Percentiles rank a stretch among this genome's conserved stretches.
phyloP scores from a whole-genome alignment of 2,329 filamentous ascomycete species.

The Capronia americana region DNA sequence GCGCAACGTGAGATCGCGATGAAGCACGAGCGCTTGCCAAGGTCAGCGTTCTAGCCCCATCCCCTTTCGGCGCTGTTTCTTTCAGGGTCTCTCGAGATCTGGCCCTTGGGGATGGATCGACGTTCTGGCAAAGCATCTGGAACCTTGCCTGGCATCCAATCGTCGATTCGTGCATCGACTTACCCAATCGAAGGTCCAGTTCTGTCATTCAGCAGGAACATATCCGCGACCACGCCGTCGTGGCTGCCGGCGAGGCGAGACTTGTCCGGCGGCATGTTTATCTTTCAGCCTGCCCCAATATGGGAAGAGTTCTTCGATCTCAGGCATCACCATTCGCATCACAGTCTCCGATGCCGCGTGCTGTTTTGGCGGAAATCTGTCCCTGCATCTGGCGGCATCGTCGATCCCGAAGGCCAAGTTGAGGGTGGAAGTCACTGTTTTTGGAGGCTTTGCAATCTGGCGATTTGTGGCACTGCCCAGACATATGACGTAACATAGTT shows the following conservation, averaged over 20 bases:
- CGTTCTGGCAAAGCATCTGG: not conserved
- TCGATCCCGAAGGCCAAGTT: not conserved
- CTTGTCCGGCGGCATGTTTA: not conserved
- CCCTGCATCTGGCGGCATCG: not conserved
- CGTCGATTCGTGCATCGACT: not conserved
- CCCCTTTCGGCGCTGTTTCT: not conserved
- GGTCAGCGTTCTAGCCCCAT: slow-evolving; percentile 13
- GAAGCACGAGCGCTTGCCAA: slow-evolving; percentile 15
- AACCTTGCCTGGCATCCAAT: not conserved
- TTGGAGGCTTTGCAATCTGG: not conserved
- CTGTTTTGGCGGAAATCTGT: not conserved
- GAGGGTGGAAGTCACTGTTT: not conserved
- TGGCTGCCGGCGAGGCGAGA: not conserved
- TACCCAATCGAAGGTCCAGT: not conserved
- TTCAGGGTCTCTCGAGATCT: slow-evolving; percentile 3
- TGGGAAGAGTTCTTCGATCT: not conserved
- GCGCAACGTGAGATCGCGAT: slow-evolving; percentile 11
- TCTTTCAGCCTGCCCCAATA: not conserved
- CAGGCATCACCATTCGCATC: not conserved
- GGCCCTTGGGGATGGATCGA: slow-evolving; percentile 2
- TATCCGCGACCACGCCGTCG: not conserved
- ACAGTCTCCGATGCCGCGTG: not conserved
- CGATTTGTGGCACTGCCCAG: not conserved
- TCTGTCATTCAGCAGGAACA: not conserved
- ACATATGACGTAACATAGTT: not conserved